phyloP scores from a whole-genome alignment of 371 early-diverging fungal species.

The Blyttiomyces sp. region DNA sequence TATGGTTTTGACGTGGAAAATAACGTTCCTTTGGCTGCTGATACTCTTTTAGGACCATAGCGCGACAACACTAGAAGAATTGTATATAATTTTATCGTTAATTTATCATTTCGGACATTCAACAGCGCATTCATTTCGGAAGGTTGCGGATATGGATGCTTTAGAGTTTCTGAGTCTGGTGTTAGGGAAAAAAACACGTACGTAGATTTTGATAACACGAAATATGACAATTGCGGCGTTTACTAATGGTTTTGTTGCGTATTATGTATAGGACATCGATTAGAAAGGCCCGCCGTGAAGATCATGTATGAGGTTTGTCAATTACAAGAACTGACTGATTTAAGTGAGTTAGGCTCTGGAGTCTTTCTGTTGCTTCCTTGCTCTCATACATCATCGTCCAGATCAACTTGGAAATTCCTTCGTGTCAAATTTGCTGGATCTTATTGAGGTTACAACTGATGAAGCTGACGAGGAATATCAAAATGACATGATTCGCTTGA shows the following conservation, averaged over 20 bases:
- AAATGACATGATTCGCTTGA: constrained; percentile 63
- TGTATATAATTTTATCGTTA: constrained; percentile 28
- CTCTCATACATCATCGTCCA: constrained; percentile 25
- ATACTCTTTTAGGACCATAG: too few species aligned
- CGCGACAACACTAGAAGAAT: too few species aligned
- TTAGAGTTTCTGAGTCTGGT: constrained; percentile 11
- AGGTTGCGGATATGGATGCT: constrained; percentile 24
- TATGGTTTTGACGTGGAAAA: too few species aligned
- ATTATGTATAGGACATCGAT: constrained; percentile 4
- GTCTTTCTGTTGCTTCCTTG: too few species aligned
- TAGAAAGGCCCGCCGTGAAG: constrained; percentile 54
- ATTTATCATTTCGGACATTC: constrained; percentile 19
- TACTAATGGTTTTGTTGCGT: constrained; percentile 3
- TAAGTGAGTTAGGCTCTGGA: constrained; percentile 59
- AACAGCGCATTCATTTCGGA: constrained; percentile 18
- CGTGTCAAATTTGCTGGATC: constrained; percentile 8
- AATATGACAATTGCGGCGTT: too few species aligned
- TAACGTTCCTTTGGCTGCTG: too few species aligned
- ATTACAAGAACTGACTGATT: constrained; percentile 59
- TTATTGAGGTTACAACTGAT: constrained; percentile 63
- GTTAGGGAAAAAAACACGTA: constrained; percentile 1
- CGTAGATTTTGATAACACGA: constrained; percentile 5
- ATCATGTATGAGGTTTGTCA: constrained; percentile 73
- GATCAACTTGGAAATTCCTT: constrained; percentile 10
- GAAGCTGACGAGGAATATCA: constrained; percentile 65